Evolutionary conservation across 129 eudicot genomes (phyloP), one percentile per base, ranked within the genome.

Genomic region (Mikania micrantha): DNA sequence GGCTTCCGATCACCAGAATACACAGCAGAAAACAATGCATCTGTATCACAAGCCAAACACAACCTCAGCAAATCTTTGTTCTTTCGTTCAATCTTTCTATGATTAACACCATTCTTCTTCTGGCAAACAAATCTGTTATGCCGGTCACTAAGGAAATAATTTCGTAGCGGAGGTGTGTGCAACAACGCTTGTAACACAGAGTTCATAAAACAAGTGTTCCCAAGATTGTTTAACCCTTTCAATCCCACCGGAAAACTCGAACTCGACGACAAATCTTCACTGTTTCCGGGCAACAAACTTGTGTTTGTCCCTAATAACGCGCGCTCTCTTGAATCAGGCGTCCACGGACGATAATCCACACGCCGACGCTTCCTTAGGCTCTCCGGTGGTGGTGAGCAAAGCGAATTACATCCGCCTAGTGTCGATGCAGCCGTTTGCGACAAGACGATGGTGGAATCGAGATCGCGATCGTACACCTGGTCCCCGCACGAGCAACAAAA

Each of bases 131-230:
- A 81, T 44, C 91, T 74, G 36, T 93, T 84, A 27, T 93, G 98
- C 66, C 84, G 67, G 62, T 88, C 98, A 73, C 96, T 83, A 38
- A 93, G 48, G 32, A 88, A 93, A 56, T 84, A 93, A 67, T 88
- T 88, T 64, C 96, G 83, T 27, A 93, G 50, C 2, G 98, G 98
- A 2, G 96, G 91, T 3, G 96, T 87, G 25, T 88, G 98, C 57
- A 93, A 81, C 75, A 93, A 84, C 4, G 96, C 98, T 74, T 93
- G 98, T 81, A 93, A 72, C 16, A 93, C 96, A 1, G 98, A 93
- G 67, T 93, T 93, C 95, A 93, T 88, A 7, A 93, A 93, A 74
- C 96, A 93, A 11, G 98, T 88, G 57, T 81, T 93, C 12, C 96
- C 96, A 1, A 93, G 65, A 82, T 93, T 93, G 49, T 85, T 85